Evolutionary conservation across 768 basidiomycete genomes (phyloP), one percentile per base, ranked within the genome.

Genomic region (Stropharia rugosoannulata): DNA sequence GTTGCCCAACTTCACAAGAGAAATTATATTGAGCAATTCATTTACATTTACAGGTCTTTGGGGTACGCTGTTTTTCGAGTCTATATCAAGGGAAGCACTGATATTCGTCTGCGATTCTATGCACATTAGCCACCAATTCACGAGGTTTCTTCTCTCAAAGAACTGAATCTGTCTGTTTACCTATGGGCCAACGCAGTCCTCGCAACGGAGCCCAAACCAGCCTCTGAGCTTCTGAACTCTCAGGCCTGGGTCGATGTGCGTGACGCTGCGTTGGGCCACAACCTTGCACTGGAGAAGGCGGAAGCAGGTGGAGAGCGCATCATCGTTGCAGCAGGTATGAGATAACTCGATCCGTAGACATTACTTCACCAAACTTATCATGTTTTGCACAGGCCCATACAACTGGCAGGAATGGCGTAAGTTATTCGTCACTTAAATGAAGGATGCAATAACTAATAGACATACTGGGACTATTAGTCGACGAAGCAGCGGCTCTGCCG

Each of bases 261-360:
- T 4, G 84, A 86, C 63, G 63, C 83, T 29, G 84, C 83, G 0
- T 70, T 76, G 19, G 85, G 78, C 0, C 86, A 89, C 63, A 73
- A 75, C 0, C 65, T 71, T 5, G 82, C 83, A 5, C 65, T 90
- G 22, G 74, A 75, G 49, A 78, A 74, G 46, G 71, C 76, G 22
- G 75, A 72, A 2, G 86, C 85, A 0, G 79, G 77, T 3, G 81
- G 81, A 1, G 74, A 88, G 54, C 72, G 88, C 37, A 78, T 88
- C 62, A 76, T 89, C 62, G 58, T 82, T 40, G 68, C 67, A 18
- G 68, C 66, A 1, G 75, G 77, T 68, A 25, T 12, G 44, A 4
- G 5, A 1, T 9, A 11, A 5, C 29, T 15, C 29, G 9, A 29
- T n/a, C 0, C 19, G 3, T 15, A 2, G 4, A n/a, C n/a, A n/a